These are phyloP conservation scores for Globisporangium nagaii DNA, from an alignment of 352 stramenopile species.

Conservation along the genomic window DNA sequence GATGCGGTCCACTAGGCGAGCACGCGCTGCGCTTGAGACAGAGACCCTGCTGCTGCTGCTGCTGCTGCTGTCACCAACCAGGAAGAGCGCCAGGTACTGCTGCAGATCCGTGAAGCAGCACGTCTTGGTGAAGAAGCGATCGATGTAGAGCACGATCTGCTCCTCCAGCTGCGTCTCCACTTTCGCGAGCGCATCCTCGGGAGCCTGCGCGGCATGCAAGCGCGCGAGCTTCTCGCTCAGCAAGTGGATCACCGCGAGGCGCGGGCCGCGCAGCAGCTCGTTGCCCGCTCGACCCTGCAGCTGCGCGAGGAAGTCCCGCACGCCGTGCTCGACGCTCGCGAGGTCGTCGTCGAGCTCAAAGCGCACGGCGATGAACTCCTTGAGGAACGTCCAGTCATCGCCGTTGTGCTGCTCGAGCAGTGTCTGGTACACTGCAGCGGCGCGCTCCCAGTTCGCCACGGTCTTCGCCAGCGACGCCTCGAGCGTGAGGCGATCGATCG, in stretches of 20 bases:
- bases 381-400: constrained; percentile 82
- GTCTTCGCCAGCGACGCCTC: constrained; percentile 57
- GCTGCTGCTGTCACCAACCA: constrained; percentile 3
- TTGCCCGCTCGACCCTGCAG: constrained; percentile 45
- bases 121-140: constrained; percentile 71
- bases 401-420: constrained; percentile 69
- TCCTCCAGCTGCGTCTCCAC: constrained; percentile 43
- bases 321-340: constrained; percentile 20
- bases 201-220: constrained; percentile 11
- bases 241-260: constrained; percentile 59
- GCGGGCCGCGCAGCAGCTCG: constrained; percentile 54
- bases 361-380: constrained; percentile 47
- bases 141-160: constrained; percentile 49
- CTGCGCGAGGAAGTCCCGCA: constrained; percentile 33
- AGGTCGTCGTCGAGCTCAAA: constrained; percentile 32
- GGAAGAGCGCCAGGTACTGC: constrained; percentile 61
- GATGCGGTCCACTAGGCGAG: constrained; percentile 30
- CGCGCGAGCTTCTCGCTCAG: constrained; percentile 38
- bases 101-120: constrained; percentile 86
- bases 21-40: constrained; percentile 30
- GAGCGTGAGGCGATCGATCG: constrained; percentile 65
- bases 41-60: constrained; percentile 8
- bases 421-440: constrained; percentile 41
- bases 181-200: constrained; percentile 14
- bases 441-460: constrained; percentile 46